A percentile compares a stretch with the other conserved stretches of the same genome.
Conservation (phyloP, 2,329 filamentous ascomycete species). For the Phialemoniopsis sp. region DNA sequence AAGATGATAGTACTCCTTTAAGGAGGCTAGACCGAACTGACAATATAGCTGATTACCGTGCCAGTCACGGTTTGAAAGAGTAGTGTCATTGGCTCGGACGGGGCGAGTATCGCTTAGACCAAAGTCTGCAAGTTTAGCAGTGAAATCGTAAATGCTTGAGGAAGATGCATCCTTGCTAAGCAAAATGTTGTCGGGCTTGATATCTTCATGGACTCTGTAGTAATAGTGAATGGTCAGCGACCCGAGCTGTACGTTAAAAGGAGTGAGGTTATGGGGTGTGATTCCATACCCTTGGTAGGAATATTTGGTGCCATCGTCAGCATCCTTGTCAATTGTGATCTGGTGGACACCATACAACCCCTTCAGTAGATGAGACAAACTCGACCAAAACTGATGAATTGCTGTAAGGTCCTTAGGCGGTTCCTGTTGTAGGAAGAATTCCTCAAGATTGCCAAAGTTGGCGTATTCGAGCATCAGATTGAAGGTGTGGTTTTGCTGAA, state of each 20-base stretch:
- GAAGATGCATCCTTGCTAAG: conserved; percentile 7
- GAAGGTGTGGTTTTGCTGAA: conserved; percentile 5
- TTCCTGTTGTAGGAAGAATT: too few species aligned
- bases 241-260: too few species aligned
- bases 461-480: conserved; percentile 12
- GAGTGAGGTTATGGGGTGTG: too few species aligned
- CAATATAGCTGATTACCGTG: conserved; percentile 10
- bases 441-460: conserved; percentile 8
- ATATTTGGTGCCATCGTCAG: too few species aligned
- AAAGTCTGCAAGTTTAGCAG: conserved; percentile 14
- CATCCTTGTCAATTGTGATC: too few species aligned
- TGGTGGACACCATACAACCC: too few species aligned
- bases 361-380: too few species aligned
- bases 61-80: conserved; percentile 8
- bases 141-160: conserved; percentile 11
- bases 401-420: conserved; percentile 1
- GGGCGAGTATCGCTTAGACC: conserved; percentile 7
- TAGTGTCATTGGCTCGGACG: conserved; percentile 5
- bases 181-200: conserved; percentile 13
- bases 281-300: conserved; percentile 4
- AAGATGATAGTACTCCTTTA: too few species aligned
- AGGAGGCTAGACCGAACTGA: conserved; percentile 3
- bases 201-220: conserved; percentile 12
- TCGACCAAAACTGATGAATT: conserved; percentile 7
- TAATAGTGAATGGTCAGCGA: too few species aligned